Percentiles rank a stretch among this genome's conserved stretches.
Conservation (phyloP, 495 filamentous ascomycete species). For the Penicillium longicatenatum region DNA sequence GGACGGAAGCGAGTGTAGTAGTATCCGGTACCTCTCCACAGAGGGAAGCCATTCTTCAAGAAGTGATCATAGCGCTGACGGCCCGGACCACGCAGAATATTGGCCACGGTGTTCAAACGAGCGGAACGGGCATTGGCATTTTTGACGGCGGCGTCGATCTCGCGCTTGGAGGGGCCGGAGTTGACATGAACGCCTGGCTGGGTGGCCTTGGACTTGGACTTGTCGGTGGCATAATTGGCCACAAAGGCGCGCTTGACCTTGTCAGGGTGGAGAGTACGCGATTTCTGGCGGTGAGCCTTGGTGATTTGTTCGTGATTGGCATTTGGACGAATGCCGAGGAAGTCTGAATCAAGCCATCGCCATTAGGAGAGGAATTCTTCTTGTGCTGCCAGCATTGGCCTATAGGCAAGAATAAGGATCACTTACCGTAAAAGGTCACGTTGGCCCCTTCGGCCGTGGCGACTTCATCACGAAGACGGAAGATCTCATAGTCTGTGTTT, state of each 20-base stretch:
- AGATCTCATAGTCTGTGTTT: conserved; percentile 88
- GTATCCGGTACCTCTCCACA: conserved; percentile 96
- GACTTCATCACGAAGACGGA: conserved; percentile 87
- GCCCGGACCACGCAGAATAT: conserved; percentile 76
- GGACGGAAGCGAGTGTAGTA: conserved; percentile 94
- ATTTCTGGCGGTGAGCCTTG: conserved; percentile 90
- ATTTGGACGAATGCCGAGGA: conserved; percentile 71
- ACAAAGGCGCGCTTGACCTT: conserved; percentile 86
- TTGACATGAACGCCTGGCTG: conserved; percentile 66
- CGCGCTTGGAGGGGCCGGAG: conserved; percentile 68
- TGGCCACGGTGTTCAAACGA: conserved; percentile 77
- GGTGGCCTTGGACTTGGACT: conserved; percentile 52
- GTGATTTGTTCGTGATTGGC: conserved; percentile 87
- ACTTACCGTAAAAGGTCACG: conserved; percentile 82
- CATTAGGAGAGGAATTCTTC: not conserved
- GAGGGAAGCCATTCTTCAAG: conserved; percentile 88
- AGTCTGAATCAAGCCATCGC: conserved; percentile 54
- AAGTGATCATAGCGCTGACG: conserved; percentile 96
- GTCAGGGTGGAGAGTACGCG: conserved; percentile 82
- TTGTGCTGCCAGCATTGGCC: not conserved
- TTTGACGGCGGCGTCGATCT: conserved; percentile 76
- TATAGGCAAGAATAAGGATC: not conserved
- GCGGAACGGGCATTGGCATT: conserved; percentile 77
- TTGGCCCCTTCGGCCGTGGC: conserved; percentile 71
- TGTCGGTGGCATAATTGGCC: conserved; percentile 68